Base-by-base conservation (phyloP, 1,139 yeast genomes). In the Sugiyamaella novakii region DNA sequence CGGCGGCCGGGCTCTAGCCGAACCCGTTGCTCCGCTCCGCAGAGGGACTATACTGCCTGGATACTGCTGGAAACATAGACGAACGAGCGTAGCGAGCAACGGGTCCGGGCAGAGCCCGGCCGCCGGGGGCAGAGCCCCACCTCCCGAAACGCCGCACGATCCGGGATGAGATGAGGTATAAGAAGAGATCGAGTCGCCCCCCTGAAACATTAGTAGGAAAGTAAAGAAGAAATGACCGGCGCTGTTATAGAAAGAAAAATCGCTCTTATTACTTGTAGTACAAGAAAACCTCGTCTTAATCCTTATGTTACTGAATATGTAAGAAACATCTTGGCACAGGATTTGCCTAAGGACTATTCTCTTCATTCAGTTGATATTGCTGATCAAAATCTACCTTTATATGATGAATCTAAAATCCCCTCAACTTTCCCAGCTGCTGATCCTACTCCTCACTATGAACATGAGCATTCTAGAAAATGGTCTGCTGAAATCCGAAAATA, bases 381-480 rank as follows among this genome's bases (percentile, higher is more conserved):
- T 8, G 42, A 47, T 7, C 43, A 41, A 25, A 41, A 50, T 5
- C 46, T 54, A 19, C 54, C 55, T 5, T n/a, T 51, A 3, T 43
- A 43, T 24, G 51, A 49, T 41, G 57, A 54, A 18, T 40, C 56
- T 15, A 41, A 14, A 22, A 29, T 53, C 8, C 56, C 57, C 6
- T 15, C 34, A 17, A 33, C 28, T 11, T 22, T 42, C 38, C 51
- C 28, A 41, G 47, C 18, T 34, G 46, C 17, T 31, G 46, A 22
- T 18, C 46, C 46, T 6, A 42, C 46, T 34, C 39, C 46, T 42
- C 46, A 42, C 11, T 54, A 54, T 35, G 28, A 43, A 1, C 39
- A 44, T 22, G 53, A 51, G n/a, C 52, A 50, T 19, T 35, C 51
- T 11, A 37, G 50, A 15, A 31, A 28, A 21, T 54, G 58, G 58